Percentiles rank a stretch among this genome's conserved stretches.
Evolutionary conservation across 805 yeast species (phyloP).

Genomic region (Metschnikowia aberdeeniae): DNA sequence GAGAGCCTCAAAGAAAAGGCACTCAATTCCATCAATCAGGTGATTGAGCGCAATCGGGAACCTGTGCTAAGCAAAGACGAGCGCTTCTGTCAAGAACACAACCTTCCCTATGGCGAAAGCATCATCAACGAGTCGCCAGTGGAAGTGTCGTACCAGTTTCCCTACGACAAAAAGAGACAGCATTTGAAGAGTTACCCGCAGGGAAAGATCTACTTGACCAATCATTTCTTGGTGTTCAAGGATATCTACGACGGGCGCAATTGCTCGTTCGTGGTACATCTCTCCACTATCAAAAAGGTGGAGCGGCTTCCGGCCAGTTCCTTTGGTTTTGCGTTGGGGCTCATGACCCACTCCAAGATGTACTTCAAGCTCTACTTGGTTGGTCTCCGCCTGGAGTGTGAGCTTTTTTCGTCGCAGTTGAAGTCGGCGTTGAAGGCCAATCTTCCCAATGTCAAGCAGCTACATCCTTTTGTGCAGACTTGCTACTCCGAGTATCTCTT

Average conservation of each 20-base stretch:
- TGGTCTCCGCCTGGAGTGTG: slow-evolving; percentile 76
- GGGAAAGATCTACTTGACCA: slow-evolving; percentile 69
- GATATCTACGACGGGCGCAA: slow-evolving; percentile 65
- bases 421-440: slow-evolving; percentile 61
- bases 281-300: slow-evolving; percentile 76
- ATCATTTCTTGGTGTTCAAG: slow-evolving; percentile 69
- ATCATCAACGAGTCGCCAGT: slow-evolving; percentile 65
- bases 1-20: slow-evolving; percentile 46
- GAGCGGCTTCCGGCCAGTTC: slow-evolving; percentile 78
- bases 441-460: slow-evolving; percentile 53
- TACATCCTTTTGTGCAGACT: slow-evolving; percentile 62
- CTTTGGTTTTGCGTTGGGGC: slow-evolving; percentile 72
- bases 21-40: slow-evolving; percentile 40
- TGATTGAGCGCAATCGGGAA: slow-evolving; percentile 39
- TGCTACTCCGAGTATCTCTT: slow-evolving; percentile 84
- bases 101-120: slow-evolving; percentile 66
- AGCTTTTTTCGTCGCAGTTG: slow-evolving; percentile 68
- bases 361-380: slow-evolving; percentile 66
- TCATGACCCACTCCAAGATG: slow-evolving; percentile 64
- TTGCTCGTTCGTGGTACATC: slow-evolving; percentile 66
- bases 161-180: slow-evolving; percentile 20
- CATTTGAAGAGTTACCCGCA: slow-evolving; percentile 31
- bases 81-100: slow-evolving; percentile 59
- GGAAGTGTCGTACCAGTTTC: slow-evolving; percentile 42
- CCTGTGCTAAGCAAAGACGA: slow-evolving; percentile 63